A percentile compares a stretch with the other conserved stretches of the same genome.
phyloP scores from a whole-genome alignment of 179 eudicot species.

The Patellifolia procumbens region DNA sequence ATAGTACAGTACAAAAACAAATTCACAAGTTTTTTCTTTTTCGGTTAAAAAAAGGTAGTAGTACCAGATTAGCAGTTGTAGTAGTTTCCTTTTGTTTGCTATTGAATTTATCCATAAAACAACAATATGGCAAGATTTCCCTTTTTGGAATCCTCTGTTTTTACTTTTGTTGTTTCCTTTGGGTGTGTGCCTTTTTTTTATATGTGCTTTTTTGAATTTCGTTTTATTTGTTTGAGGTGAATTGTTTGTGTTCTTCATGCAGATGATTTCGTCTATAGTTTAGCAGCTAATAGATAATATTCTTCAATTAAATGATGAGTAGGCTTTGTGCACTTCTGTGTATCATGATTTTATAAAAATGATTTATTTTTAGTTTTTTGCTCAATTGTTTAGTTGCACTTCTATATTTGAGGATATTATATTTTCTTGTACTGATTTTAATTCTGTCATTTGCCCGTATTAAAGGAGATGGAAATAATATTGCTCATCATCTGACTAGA shows the following conservation, averaged over 20 bases:
- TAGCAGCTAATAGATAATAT: not conserved
- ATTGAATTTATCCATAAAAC: not conserved
- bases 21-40: not conserved
- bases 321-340: too few relatives aligned
- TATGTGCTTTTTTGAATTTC: not conserved
- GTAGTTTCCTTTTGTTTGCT: slow-evolving; percentile 18
- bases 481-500: too few relatives aligned
- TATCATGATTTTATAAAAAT: too few relatives aligned
- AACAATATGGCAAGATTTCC: slow-evolving; percentile 12
- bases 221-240: not conserved
- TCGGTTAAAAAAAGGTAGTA: not conserved
- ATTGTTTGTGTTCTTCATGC: not conserved
- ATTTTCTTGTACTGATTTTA: too few relatives aligned
- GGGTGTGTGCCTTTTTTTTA: slow-evolving; percentile 13
- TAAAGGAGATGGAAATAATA: too few relatives aligned
- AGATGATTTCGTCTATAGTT: not conserved
- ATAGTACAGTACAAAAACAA: not conserved
- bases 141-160: slow-evolving; percentile 3
- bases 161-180: slow-evolving; percentile 17
- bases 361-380: not conserved
- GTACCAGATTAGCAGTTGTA: too few relatives aligned
- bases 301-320: not conserved
- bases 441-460: too few relatives aligned
- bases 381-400: too few relatives aligned
- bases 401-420: not conserved